Evolutionary conservation across 1,139 yeast species (phyloP).

Genomic region (Pichiaceae sp.): DNA sequence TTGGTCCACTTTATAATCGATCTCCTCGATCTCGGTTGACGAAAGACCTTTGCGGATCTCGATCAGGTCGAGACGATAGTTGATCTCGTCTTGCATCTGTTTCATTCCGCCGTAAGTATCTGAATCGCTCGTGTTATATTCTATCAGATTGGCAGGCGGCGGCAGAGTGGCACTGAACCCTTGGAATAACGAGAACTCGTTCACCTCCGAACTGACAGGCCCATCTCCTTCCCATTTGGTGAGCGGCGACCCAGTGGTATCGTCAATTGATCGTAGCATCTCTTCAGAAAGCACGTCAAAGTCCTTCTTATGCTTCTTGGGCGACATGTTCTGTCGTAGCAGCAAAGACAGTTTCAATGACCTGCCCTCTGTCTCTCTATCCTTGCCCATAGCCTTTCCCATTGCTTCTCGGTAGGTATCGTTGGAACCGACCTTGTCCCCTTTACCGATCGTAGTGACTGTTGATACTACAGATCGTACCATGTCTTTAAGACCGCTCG

Average conservation of each 20-base stretch:
- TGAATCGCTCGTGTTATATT: too few relatives aligned
- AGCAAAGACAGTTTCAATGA: too few relatives aligned
- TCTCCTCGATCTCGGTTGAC: slow-evolving; percentile 51
- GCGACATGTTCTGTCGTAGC: too few relatives aligned
- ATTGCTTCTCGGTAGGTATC: too few relatives aligned
- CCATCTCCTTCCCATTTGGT: neutral
- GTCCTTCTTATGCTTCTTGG: slow-evolving; percentile 15
- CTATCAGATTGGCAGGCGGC: slow-evolving; percentile 31
- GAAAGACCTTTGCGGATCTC: slow-evolving; percentile 59
- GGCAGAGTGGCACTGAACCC: slow-evolving; percentile 57
- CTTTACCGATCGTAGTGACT: too few relatives aligned
- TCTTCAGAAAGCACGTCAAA: slow-evolving; percentile 46
- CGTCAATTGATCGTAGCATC: slow-evolving; percentile 34
- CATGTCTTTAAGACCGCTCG: too few relatives aligned
- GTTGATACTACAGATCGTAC: too few relatives aligned
- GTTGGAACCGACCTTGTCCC: too few relatives aligned
- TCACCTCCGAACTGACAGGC: neutral
- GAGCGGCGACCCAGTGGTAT: neutral
- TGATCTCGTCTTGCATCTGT: slow-evolving; percentile 30
- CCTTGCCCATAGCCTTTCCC: too few relatives aligned
- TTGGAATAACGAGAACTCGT: slow-evolving; percentile 46
- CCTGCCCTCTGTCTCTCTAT: too few relatives aligned
- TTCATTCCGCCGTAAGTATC: too few relatives aligned
- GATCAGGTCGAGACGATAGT: slow-evolving; percentile 41
- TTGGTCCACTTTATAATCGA: slow-evolving; percentile 47